These are phyloP conservation scores for Canavalia gladiata DNA, from an alignment of 306 rosid genomes.

Conservation along the genomic window DNA sequence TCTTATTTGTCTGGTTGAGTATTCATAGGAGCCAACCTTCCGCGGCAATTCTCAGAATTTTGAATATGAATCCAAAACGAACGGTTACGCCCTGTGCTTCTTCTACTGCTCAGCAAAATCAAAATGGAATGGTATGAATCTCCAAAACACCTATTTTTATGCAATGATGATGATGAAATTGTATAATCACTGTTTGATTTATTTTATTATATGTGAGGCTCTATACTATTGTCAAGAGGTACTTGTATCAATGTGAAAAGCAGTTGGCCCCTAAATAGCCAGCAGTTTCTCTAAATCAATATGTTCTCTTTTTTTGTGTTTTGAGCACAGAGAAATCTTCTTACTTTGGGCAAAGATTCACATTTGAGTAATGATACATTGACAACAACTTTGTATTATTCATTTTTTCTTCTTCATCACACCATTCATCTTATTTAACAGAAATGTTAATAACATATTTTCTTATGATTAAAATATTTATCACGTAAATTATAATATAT, in stretches of 20 bases:
- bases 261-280: too few species aligned
- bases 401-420: not conserved
- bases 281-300: not conserved
- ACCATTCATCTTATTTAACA: too few species aligned
- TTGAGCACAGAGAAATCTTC: not conserved
- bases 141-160: not conserved
- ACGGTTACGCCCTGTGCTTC: not conserved
- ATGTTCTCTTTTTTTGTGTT: not conserved
- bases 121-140: not conserved
- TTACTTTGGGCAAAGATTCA: too few species aligned
- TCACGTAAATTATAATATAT: too few species aligned
- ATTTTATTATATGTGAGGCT: not conserved
- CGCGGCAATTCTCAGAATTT: not conserved
- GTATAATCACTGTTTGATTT: not conserved
- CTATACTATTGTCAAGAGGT: not conserved
- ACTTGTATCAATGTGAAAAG: too few species aligned
- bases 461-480: too few species aligned
- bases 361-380: too few species aligned
- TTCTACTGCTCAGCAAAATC: not conserved
- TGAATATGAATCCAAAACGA: not conserved
- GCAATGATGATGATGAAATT: not conserved
- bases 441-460: too few species aligned
- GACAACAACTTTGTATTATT: too few species aligned
- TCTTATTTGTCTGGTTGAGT: not conserved
- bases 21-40: slow-evolving; percentile 15